A percentile compares a stretch with the other conserved stretches of the same genome.
phyloP scores from a whole-genome alignment of 345 rosid genomes.

The Kandelia obovata region DNA sequence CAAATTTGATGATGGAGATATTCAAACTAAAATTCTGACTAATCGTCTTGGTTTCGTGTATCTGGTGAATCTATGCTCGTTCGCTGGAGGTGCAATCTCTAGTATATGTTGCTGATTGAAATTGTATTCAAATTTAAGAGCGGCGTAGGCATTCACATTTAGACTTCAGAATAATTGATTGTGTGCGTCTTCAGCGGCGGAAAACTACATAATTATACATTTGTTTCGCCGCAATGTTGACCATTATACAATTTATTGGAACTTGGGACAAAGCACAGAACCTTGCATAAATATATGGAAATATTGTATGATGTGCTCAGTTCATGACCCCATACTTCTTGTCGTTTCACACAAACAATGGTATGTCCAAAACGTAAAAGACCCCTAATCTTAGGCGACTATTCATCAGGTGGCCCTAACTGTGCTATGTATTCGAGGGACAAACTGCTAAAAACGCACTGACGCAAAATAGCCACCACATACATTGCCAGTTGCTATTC shows the following conservation, averaged over 20 bases:
- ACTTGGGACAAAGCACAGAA: background rate
- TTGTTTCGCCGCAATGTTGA: too few relatives aligned
- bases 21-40: too few relatives aligned
- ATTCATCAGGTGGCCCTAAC: background rate
- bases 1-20: too few relatives aligned
- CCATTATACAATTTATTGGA: background rate
- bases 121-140: too few relatives aligned
- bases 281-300: background rate
- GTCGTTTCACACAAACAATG: background rate
- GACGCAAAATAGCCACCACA: background rate
- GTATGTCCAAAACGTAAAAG: background rate
- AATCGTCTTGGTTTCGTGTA: too few relatives aligned
- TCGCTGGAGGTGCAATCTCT: too few relatives aligned
- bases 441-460: slow-evolving; percentile 6
- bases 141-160: too few relatives aligned
- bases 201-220: too few relatives aligned
- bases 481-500: background rate
- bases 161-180: too few relatives aligned
- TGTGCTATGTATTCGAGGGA: background rate
- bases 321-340: slow-evolving; percentile 1
- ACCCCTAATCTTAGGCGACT: background rate
- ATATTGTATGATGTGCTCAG: background rate
- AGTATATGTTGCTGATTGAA: too few relatives aligned
- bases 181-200: too few relatives aligned
- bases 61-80: too few relatives aligned